Evolutionary conservation across 2,329 filamentous ascomycete genomes (phyloP).

Genomic region (Phialocephala subalpina): DNA sequence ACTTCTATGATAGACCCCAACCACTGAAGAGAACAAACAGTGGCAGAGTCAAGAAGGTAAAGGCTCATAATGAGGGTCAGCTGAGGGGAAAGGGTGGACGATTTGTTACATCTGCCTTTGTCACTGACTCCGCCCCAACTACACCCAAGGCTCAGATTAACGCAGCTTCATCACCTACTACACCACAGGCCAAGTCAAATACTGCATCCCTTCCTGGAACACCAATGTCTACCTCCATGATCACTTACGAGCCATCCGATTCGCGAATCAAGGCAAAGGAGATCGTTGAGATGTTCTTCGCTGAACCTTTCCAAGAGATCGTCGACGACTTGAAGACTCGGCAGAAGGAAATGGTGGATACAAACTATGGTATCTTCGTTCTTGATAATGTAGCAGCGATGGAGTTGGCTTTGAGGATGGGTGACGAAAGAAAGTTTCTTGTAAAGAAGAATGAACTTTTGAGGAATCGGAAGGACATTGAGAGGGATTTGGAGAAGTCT

Average conservation of each 20-base stretch:
- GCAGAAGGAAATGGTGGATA: not conserved
- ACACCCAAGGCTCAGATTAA: too few species aligned
- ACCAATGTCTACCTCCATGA: too few species aligned
- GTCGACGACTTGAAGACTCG: not conserved
- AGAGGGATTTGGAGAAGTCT: not conserved
- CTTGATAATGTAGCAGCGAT: not conserved
- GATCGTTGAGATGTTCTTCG: not conserved
- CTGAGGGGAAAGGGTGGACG: too few species aligned
- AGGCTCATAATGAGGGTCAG: not conserved
- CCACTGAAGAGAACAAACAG: not conserved
- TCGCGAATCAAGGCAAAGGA: not conserved
- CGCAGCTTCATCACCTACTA: too few species aligned
- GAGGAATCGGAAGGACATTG: not conserved
- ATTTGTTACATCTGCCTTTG: too few species aligned
- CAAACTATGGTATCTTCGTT: not conserved
- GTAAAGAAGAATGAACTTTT: not conserved
- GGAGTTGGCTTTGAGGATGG: constrained; percentile 4
- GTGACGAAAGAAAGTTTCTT: not conserved
- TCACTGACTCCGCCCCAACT: too few species aligned
- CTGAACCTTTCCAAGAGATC: not conserved
- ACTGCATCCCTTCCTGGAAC: too few species aligned
- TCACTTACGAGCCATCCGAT: too few species aligned
- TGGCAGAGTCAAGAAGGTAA: not conserved
- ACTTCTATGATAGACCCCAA: not conserved
- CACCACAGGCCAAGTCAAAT: not conserved